These are phyloP conservation scores for Arthrocladium fulminans DNA, from an alignment of 2,329 filamentous ascomycete species.

Conservation along the genomic window DNA sequence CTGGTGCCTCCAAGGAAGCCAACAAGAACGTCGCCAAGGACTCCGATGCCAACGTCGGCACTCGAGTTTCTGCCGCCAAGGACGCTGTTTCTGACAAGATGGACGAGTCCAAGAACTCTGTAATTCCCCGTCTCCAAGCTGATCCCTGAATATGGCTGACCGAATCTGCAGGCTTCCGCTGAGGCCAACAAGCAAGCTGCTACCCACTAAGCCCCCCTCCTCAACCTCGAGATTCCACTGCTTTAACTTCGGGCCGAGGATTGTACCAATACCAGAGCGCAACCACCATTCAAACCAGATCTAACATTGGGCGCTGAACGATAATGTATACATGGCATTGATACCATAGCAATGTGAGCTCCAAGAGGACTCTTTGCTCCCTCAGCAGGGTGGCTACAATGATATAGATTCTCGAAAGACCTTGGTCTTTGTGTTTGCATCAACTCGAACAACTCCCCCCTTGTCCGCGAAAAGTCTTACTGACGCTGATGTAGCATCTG, in stretches of 20 bases:
- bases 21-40: conserved; percentile 64
- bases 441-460: too few species aligned
- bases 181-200: conserved; percentile 23
- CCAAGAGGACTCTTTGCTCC: conserved; percentile 3
- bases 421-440: background rate
- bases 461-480: too few species aligned
- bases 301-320: background rate
- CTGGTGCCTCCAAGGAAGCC: conserved; percentile 55
- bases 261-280: background rate
- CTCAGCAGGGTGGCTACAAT: background rate
- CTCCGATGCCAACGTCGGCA: conserved; percentile 42
- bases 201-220: conserved; percentile 18
- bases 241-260: conserved; percentile 5
- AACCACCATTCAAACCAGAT: background rate
- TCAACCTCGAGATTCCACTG: background rate
- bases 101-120: conserved; percentile 44
- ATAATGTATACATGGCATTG: conserved; percentile 2
- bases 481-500: too few species aligned
- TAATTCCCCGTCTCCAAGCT: conserved; percentile 11
- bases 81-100: conserved; percentile 46
- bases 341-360: conserved; percentile 2
- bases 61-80: conserved; percentile 47
- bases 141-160: conserved; percentile 7
- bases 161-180: conserved; percentile 16
- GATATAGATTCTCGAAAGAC: background rate